A percentile compares a stretch with the other conserved stretches of the same genome.
These are phyloP conservation scores for Cordyceps farinosa DNA, from an alignment of 2,329 filamentous ascomycete genomes.

Conservation along the genomic window DNA sequence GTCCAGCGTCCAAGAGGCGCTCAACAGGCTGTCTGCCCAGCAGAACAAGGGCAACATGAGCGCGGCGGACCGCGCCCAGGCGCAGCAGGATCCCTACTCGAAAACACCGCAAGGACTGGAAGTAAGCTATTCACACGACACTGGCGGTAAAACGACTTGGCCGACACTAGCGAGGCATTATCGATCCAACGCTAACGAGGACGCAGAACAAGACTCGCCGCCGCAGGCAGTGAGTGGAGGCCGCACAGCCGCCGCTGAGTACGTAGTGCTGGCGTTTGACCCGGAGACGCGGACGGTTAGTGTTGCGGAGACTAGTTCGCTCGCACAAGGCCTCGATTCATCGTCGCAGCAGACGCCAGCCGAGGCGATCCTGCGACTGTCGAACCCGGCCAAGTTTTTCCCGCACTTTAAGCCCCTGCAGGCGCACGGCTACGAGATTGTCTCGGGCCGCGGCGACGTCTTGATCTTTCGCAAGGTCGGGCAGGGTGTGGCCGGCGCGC, in stretches of 20 bases:
- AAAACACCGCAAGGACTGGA: slow-evolving; percentile 46
- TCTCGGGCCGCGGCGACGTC: slow-evolving; percentile 59
- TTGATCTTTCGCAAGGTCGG: slow-evolving; percentile 63
- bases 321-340: slow-evolving; percentile 44
- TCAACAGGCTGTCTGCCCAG: neutral
- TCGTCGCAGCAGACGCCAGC: slow-evolving; percentile 45
- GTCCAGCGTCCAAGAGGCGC: slow-evolving; percentile 28
- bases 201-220: slow-evolving; percentile 9
- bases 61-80: slow-evolving; percentile 17
- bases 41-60: slow-evolving; percentile 1
- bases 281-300: slow-evolving; percentile 53
- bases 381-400: slow-evolving; percentile 62
- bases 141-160: slow-evolving; percentile 31
- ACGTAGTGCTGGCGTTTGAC: slow-evolving; percentile 67
- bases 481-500: slow-evolving; percentile 20
- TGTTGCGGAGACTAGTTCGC: slow-evolving; percentile 58
- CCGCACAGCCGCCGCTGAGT: slow-evolving; percentile 30
- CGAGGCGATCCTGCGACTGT: slow-evolving; percentile 57
- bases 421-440: slow-evolving; percentile 62
- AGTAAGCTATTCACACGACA: slow-evolving; percentile 45
- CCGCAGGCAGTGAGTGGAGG: slow-evolving; percentile 11
- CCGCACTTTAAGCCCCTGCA: slow-evolving; percentile 58
- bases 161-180: slow-evolving; percentile 37
- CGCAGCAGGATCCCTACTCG: slow-evolving; percentile 39
- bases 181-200: slow-evolving; percentile 14